These are phyloP conservation scores for Umbelopsis sp. DNA, from an alignment of 192 early-diverging fungal species.

Conservation along the genomic window DNA sequence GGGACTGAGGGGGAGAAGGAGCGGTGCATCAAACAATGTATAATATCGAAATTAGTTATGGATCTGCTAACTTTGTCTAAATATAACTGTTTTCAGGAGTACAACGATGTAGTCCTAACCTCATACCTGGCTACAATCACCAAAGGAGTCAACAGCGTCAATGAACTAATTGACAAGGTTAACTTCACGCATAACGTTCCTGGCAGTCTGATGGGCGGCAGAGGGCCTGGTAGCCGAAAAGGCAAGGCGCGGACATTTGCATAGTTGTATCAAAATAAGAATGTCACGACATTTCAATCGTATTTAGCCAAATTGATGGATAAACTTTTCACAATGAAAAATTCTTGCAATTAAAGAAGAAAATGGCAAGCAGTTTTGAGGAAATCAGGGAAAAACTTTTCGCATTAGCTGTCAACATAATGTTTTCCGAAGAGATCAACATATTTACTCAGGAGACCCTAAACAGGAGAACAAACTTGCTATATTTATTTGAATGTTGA, in stretches of 20 bases:
- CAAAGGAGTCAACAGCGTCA: conserved; percentile 68
- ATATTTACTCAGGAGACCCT: too few relatives aligned
- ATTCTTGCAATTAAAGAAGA: too few relatives aligned
- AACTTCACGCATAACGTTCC: conserved; percentile 44
- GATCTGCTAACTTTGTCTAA: conserved; percentile 13
- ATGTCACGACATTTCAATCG: not conserved
- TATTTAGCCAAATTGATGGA: too few relatives aligned
- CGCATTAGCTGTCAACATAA: too few relatives aligned
- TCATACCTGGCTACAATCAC: conserved; percentile 78
- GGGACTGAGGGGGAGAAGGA: not conserved
- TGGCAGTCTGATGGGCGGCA: conserved; percentile 4
- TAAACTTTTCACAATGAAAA: too few relatives aligned
- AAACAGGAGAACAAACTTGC: too few relatives aligned
- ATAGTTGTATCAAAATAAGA: not conserved
- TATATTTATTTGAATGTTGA: too few relatives aligned
- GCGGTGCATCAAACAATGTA: not conserved
- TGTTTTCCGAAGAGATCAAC: too few relatives aligned
- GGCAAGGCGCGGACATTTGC: conserved; percentile 6
- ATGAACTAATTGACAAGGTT: conserved; percentile 65
- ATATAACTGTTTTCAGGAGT: conserved; percentile 59
- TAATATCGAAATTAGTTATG: not conserved
- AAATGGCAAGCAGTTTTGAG: too few relatives aligned
- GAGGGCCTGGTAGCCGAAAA: not conserved
- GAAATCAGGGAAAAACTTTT: too few relatives aligned
- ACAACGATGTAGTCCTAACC: conserved; percentile 80